Percentiles rank a stretch among this genome's conserved stretches.
phyloP scores from a whole-genome alignment of 331 rosid genomes.

The Prunus yedoensis region DNA sequence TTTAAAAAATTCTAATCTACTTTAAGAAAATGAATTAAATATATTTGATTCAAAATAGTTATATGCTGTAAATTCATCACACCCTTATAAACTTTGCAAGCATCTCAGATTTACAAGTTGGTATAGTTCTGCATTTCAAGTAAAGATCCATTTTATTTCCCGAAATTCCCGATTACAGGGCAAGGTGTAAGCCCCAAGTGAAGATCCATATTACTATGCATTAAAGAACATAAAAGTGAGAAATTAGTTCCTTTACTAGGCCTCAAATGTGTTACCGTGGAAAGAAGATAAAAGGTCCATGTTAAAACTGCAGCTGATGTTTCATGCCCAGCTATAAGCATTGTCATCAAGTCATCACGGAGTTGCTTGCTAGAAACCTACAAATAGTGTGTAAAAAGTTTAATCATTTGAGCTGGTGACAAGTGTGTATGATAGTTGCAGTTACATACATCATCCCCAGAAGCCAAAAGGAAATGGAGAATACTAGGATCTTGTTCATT shows the following conservation, averaged over 20 bases:
- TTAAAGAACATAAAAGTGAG: neutral
- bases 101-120: neutral
- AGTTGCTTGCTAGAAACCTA: slow-evolving; percentile 99
- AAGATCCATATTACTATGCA: neutral
- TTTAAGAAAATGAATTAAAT: neutral
- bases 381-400: slow-evolving; percentile 28
- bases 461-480: slow-evolving; percentile 92
- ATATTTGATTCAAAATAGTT: neutral
- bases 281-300: slow-evolving; percentile 94
- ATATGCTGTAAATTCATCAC: neutral
- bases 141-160: neutral
- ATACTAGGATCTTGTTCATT: slow-evolving; percentile 97
- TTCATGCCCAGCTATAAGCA: slow-evolving; percentile 99
- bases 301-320: slow-evolving; percentile 97
- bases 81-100: neutral
- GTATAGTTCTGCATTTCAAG: slow-evolving; percentile 4
- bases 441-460: slow-evolving; percentile 85
- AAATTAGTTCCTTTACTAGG: neutral
- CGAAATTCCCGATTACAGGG: too few species aligned
- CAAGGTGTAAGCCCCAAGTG: too few species aligned
- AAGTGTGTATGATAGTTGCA: neutral
- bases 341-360: slow-evolving; percentile 96
- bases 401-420: slow-evolving; percentile 4
- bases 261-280: slow-evolving; percentile 45
- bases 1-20: neutral